These are phyloP conservation scores for Coemansia sp. DNA, from an alignment of 371 early-diverging fungal genomes.

Conservation along the genomic window DNA sequence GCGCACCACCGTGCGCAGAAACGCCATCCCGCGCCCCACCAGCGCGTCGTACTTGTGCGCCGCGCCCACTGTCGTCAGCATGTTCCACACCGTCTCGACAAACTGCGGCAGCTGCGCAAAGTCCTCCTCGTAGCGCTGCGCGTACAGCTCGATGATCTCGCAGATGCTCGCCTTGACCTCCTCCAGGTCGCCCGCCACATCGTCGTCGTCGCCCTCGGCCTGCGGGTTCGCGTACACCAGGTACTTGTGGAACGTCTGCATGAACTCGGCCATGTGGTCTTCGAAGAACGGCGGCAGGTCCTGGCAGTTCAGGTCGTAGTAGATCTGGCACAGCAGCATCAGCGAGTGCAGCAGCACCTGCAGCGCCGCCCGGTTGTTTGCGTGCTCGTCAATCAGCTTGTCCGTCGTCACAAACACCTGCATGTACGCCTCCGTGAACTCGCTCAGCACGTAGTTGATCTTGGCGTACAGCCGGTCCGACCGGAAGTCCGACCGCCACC, in stretches of 20 bases:
- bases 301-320: slow-evolving; percentile 88
- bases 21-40: slow-evolving; percentile 84
- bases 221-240: slow-evolving; percentile 75
- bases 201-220: slow-evolving; percentile 77
- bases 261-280: slow-evolving; percentile 77
- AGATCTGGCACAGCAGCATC: slow-evolving; percentile 80
- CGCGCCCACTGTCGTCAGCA: slow-evolving; percentile 70
- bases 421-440: slow-evolving; percentile 80
- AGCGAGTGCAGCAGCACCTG: slow-evolving; percentile 73
- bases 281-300: slow-evolving; percentile 97
- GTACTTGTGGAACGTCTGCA: slow-evolving; percentile 82
- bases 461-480: slow-evolving; percentile 76
- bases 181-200: slow-evolving; percentile 70
- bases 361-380: slow-evolving; percentile 63
- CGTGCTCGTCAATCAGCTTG: slow-evolving; percentile 68
- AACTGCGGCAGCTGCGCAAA: slow-evolving; percentile 76
- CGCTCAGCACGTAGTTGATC: slow-evolving; percentile 88
- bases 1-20: slow-evolving; percentile 86
- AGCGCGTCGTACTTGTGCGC: slow-evolving; percentile 74
- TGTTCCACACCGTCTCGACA: slow-evolving; percentile 80
- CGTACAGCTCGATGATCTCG: slow-evolving; percentile 86
- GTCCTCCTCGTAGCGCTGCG: slow-evolving; percentile 86
- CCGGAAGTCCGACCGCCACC: slow-evolving; percentile 87
- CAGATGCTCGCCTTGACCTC: slow-evolving; percentile 87
- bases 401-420: slow-evolving; percentile 84